A percentile compares a stretch with the other conserved stretches of the same genome.
These are phyloP conservation scores for Orychophragmus violaceus DNA, from an alignment of 345 rosid species.

Conservation along the genomic window DNA sequence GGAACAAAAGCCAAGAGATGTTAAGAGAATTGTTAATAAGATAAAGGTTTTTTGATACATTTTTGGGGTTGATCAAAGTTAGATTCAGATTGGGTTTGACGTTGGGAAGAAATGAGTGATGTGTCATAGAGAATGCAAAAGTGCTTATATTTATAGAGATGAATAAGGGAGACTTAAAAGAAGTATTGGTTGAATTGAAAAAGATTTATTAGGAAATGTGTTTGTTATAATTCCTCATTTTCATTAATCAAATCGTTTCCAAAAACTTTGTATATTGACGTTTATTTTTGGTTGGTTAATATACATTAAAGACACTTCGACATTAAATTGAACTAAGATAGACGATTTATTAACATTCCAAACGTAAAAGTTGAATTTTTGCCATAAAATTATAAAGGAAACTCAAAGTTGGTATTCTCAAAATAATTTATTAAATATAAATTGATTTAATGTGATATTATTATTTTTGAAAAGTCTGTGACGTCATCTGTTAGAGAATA, in stretches of 20 bases:
- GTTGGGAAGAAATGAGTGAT: slow-evolving; percentile 6
- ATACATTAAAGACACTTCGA: background rate
- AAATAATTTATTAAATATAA: background rate
- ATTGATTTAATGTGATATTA: background rate
- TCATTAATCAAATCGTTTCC: background rate
- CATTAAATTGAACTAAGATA: background rate
- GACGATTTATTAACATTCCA: background rate
- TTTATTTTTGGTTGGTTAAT: background rate
- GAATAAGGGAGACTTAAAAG: background rate
- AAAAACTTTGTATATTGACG: background rate
- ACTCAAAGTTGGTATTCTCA: background rate
- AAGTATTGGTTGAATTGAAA: background rate
- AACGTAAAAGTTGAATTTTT: background rate
- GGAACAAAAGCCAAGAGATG: slow-evolving; percentile 16
- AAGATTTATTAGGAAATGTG: background rate
- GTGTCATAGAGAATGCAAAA: slow-evolving; percentile 18
- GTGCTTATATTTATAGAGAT: slow-evolving; percentile 24
- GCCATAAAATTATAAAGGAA: background rate
- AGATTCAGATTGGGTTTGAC: slow-evolving; percentile 32
- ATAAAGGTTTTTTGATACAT: slow-evolving; percentile 16
- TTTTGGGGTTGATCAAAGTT: slow-evolving; percentile 10
- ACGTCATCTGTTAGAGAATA: no score
- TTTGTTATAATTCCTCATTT: slow-evolving; percentile 12
- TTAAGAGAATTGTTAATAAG: slow-evolving; percentile 17
- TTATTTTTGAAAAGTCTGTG: background rate